Evolutionary conservation across 2,329 filamentous ascomycete species (phyloP).

Genomic region (Mollisia scopiformis): DNA sequence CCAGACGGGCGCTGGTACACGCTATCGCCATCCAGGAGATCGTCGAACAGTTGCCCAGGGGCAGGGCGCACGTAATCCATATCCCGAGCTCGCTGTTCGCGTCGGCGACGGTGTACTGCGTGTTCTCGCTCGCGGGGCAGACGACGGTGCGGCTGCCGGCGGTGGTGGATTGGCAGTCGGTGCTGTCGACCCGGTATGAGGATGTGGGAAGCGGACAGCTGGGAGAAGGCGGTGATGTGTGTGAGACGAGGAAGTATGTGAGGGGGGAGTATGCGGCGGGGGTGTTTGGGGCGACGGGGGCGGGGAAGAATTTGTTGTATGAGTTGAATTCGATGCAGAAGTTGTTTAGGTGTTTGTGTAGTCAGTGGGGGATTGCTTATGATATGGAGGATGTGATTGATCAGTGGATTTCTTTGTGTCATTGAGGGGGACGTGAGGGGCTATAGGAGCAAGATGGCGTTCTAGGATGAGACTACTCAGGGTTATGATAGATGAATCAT

Average conservation of each 20-base stretch:
- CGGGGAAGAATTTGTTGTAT: conserved; percentile 45
- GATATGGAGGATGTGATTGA: conserved; percentile 49
- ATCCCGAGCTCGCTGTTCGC: conserved; percentile 49
- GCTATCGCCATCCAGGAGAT: conserved; percentile 50
- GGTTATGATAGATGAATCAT: too few species aligned
- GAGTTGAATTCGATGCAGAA: conserved; percentile 51
- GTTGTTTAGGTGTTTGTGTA: conserved; percentile 45
- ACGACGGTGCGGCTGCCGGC: conserved; percentile 42
- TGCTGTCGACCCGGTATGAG: conserved; percentile 36
- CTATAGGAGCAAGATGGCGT: background rate
- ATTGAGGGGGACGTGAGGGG: conserved; percentile 28
- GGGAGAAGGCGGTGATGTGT: background rate
- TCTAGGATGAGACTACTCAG: too few species aligned
- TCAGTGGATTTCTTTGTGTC: conserved; percentile 46
- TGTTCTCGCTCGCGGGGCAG: conserved; percentile 43
- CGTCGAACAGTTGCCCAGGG: conserved; percentile 46
- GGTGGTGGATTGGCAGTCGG: conserved; percentile 45
- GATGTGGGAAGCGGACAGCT: conserved; percentile 44
- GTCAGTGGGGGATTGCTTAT: conserved; percentile 48
- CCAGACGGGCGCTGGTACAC: conserved; percentile 44
- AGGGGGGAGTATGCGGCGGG: conserved; percentile 33
- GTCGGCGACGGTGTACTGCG: conserved; percentile 45
- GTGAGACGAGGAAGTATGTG: conserved; percentile 43
- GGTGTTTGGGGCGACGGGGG: conserved; percentile 24
- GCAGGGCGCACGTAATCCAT: conserved; percentile 47